Conservation (phyloP, 1,284 basidiomycete species). For the Puccinia horiana region DNA sequence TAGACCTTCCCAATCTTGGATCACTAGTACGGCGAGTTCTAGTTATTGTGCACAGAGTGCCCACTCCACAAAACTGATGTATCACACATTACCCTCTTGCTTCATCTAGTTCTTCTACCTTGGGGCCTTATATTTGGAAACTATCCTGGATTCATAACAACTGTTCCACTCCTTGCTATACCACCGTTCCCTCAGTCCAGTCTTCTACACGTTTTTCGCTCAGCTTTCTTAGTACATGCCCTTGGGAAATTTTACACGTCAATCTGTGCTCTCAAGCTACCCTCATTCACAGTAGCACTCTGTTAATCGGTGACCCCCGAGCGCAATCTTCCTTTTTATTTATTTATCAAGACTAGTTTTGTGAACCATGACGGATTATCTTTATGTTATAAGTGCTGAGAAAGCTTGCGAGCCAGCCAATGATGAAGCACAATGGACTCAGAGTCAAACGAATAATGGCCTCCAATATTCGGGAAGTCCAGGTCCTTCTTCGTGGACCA, state of each 20-base stretch:
- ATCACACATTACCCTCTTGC: neutral
- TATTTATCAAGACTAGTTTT: neutral
- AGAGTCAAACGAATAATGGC: neutral
- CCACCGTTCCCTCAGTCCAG: neutral
- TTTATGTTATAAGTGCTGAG: neutral
- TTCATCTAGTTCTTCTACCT: neutral
- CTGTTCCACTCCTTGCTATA: neutral
- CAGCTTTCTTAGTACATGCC: slow-evolving; percentile 5
- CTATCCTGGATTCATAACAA: slow-evolving; percentile 6
- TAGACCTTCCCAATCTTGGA: neutral
- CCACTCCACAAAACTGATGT: neutral
- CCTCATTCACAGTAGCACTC: neutral
- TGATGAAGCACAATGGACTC: neutral
- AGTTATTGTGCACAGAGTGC: neutral
- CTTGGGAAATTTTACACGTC: slow-evolving; percentile 8
- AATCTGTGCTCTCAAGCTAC: neutral
- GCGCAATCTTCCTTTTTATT: neutral
- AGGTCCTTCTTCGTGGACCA: slow-evolving; percentile 23
- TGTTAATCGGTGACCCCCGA: neutral
- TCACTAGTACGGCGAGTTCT: neutral
- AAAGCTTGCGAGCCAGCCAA: neutral
- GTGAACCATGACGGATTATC: slow-evolving; percentile 25
- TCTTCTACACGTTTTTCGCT: neutral
- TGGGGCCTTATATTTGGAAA: neutral
- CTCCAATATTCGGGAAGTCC: neutral